Percentiles rank a stretch among this genome's conserved stretches.
Evolutionary conservation across 2,329 filamentous ascomycete genomes (phyloP).

Genomic region (Triangularia setosa): DNA sequence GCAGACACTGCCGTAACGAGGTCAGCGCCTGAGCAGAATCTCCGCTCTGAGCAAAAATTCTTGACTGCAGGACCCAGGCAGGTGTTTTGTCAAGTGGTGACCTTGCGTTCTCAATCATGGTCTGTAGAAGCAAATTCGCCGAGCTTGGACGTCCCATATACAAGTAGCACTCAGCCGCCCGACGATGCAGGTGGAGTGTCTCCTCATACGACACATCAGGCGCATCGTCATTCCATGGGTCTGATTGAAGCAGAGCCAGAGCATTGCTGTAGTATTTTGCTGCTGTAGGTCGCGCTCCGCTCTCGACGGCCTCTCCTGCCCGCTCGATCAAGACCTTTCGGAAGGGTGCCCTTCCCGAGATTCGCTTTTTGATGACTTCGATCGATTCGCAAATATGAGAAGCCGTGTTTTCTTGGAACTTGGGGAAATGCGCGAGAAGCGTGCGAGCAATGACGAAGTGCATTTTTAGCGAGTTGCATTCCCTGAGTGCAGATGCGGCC

Average conservation of each 20-base stretch:
- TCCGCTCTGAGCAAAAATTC: constrained; percentile 71
- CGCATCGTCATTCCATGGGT: constrained; percentile 68
- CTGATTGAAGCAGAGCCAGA: constrained; percentile 70
- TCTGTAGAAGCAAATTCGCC: constrained; percentile 64
- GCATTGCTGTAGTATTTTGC: constrained; percentile 77
- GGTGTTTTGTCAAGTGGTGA: constrained; percentile 76
- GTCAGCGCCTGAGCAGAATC: constrained; percentile 66
- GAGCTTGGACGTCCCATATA: constrained; percentile 69
- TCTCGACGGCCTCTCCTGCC: constrained; percentile 73
- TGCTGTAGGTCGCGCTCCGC: constrained; percentile 76
- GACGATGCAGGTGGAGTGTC: constrained; percentile 73
- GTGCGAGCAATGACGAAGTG: constrained; percentile 84
- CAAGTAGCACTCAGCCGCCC: constrained; percentile 77
- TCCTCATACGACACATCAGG: constrained; percentile 82
- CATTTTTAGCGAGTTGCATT: constrained; percentile 72
- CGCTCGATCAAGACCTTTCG: constrained; percentile 74
- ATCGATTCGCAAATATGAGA: constrained; percentile 77
- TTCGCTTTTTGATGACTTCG: constrained; percentile 65
- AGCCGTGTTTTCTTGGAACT: constrained; percentile 67
- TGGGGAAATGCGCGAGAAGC: constrained; percentile 69
- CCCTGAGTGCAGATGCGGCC: constrained; percentile 65
- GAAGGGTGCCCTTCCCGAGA: constrained; percentile 60
- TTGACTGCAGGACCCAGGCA: constrained; percentile 77
- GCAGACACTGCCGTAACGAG: constrained; percentile 67
- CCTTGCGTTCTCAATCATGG: constrained; percentile 66